A percentile compares a stretch with the other conserved stretches of the same genome.
Evolutionary conservation across 1,284 basidiomycete genomes (phyloP).

Genomic region (Naganishia albida): DNA sequence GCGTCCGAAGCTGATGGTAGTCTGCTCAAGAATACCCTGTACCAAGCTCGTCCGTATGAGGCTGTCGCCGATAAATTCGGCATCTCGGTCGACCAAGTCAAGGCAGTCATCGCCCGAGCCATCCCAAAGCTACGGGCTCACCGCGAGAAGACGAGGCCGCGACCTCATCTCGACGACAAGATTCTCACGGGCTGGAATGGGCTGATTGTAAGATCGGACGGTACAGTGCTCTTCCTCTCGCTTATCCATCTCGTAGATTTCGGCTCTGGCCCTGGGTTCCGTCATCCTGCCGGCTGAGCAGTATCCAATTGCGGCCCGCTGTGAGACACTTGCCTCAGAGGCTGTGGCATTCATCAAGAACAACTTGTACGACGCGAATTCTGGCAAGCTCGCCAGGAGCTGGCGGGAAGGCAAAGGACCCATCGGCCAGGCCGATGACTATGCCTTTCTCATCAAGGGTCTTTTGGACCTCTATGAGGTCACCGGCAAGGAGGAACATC

Average conservation of each 20-base stretch:
- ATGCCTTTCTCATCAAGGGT: slow-evolving; percentile 46
- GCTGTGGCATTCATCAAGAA: slow-evolving; percentile 40
- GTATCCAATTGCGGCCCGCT: slow-evolving; percentile 36
- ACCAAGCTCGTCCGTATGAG: slow-evolving; percentile 36
- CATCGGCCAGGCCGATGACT: slow-evolving; percentile 49
- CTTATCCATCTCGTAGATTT: slow-evolving; percentile 35
- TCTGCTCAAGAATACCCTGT: slow-evolving; percentile 43
- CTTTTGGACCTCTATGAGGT: slow-evolving; percentile 55
- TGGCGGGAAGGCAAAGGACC: slow-evolving; percentile 49
- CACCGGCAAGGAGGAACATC: slow-evolving; percentile 50
- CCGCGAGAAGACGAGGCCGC: slow-evolving; percentile 52
- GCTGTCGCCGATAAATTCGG: slow-evolving; percentile 36
- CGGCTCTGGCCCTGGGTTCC: slow-evolving; percentile 40
- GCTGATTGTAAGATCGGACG: slow-evolving; percentile 53
- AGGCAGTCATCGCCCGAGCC: slow-evolving; percentile 37
- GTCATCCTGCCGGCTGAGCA: slow-evolving; percentile 31
- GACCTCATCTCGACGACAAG: slow-evolving; percentile 58
- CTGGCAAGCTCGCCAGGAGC: slow-evolving; percentile 39
- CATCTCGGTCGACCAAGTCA: slow-evolving; percentile 42
- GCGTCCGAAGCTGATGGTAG: background rate
- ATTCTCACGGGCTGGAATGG: slow-evolving; percentile 58
- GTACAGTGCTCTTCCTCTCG: background rate
- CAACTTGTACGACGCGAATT: slow-evolving; percentile 40
- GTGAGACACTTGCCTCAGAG: slow-evolving; percentile 36
- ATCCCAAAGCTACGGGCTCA: slow-evolving; percentile 46